A percentile compares a stretch with the other conserved stretches of the same genome.
Evolutionary conservation across 192 early-diverging fungal species (phyloP).

Genomic region (Podila minutissima): DNA sequence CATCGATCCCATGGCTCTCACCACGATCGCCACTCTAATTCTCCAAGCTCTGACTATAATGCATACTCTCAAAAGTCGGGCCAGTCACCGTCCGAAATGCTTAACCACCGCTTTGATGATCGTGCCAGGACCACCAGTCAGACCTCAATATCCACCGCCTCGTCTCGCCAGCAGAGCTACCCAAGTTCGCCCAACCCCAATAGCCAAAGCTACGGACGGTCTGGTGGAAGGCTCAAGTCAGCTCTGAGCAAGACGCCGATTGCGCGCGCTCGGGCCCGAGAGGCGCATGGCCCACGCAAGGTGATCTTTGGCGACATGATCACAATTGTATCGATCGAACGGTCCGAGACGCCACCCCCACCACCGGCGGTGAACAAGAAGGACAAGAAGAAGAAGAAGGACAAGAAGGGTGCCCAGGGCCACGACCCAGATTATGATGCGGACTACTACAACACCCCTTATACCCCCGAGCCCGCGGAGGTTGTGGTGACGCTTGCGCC

Average conservation of each 20-base stretch:
- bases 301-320: conserved; percentile 42
- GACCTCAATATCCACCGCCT: background rate
- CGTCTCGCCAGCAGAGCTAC: background rate
- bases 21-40: background rate
- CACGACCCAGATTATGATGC: conserved; percentile 35
- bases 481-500: conserved; percentile 32
- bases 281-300: conserved; percentile 17
- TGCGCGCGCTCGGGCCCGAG: conserved; percentile 19
- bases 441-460: conserved; percentile 28
- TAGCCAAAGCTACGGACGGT: background rate
- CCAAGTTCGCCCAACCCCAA: background rate
- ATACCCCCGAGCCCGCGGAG: conserved; percentile 33
- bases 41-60: background rate
- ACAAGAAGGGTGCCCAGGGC: conserved; percentile 14
- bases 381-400: conserved; percentile 30
- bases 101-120: conserved; percentile 16
- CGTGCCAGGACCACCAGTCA: background rate
- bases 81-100: conserved; percentile 23
- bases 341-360: conserved; percentile 20
- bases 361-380: conserved; percentile 8
- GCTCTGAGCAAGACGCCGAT: conserved; percentile 25
- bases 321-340: conserved; percentile 30
- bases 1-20: background rate
- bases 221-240: conserved; percentile 10
- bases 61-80: background rate